A percentile compares a stretch with the other conserved stretches of the same genome.
Evolutionary conservation across 257 asterid species (phyloP).

Genomic region (Solanum medicagineum): DNA sequence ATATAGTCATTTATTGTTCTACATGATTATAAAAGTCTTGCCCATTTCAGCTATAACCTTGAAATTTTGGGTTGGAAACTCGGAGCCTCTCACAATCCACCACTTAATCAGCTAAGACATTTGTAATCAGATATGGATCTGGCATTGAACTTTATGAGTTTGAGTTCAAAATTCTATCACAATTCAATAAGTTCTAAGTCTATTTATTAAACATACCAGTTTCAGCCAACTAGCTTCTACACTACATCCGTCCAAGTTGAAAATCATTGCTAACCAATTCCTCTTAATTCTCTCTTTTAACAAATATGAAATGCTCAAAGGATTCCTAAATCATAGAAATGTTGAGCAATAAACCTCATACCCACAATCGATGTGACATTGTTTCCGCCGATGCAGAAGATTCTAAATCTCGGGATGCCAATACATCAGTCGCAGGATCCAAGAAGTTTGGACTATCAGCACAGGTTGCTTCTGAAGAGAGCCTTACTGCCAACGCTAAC

Average conservation of each 20-base stretch:
- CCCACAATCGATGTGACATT: slow-evolving; percentile 93
- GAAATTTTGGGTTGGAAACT: neutral
- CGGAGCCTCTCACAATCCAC: neutral
- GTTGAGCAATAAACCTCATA: slow-evolving; percentile 8
- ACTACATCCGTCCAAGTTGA: neutral
- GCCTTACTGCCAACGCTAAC: slow-evolving; percentile 82
- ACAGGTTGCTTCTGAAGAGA: slow-evolving; percentile 76
- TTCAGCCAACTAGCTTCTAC: neutral
- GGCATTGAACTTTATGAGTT: neutral
- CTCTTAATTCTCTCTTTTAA: neutral
- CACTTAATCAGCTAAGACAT: neutral
- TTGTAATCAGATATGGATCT: neutral
- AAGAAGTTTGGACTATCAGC: slow-evolving; percentile 77
- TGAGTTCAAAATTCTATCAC: neutral
- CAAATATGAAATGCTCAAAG: neutral
- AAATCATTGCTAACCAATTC: neutral
- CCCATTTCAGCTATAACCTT: neutral
- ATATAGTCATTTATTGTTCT: neutral
- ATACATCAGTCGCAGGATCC: slow-evolving; percentile 55
- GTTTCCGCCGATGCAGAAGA: slow-evolving; percentile 39
- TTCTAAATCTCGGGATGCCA: slow-evolving; percentile 25
- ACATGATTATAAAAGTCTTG: neutral
- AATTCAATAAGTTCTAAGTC: neutral
- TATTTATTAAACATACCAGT: neutral
- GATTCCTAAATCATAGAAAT: neutral